Percentiles rank a stretch among this genome's conserved stretches.
phyloP scores from a whole-genome alignment of 768 basidiomycete genomes.

The Leccinum subtestaceum region DNA sequence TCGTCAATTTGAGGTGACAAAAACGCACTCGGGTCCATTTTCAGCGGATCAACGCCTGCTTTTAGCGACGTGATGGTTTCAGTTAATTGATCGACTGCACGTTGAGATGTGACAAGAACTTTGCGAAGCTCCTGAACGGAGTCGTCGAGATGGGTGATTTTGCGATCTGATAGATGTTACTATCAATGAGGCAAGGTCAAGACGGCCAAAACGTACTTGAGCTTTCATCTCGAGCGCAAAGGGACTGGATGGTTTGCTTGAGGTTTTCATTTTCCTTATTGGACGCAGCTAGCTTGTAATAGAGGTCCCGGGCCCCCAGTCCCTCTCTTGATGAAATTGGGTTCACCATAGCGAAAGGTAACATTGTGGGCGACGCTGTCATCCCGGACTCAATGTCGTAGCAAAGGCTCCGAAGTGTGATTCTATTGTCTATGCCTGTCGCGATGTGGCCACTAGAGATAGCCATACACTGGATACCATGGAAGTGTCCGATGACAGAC shows the following conservation, averaged over 20 bases:
- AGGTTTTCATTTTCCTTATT: background rate
- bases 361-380: no score
- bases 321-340: no score
- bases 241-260: no score
- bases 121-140: background rate
- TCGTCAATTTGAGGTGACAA: background rate
- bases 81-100: background rate
- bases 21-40: background rate
- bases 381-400: background rate
- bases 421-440: background rate
- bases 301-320: background rate
- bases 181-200: background rate
- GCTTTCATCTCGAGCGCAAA: no score
- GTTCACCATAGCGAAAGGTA: no score
- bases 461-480: background rate
- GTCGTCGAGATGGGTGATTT: background rate
- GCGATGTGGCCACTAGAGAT: background rate
- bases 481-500: background rate
- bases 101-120: background rate
- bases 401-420: background rate
- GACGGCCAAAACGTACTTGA: no score
- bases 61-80: background rate
- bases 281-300: background rate
- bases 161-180: background rate
- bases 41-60: background rate